Base-by-base conservation (phyloP, 1,284 basidiomycete species). In the Trichosporon faecale region DNA sequence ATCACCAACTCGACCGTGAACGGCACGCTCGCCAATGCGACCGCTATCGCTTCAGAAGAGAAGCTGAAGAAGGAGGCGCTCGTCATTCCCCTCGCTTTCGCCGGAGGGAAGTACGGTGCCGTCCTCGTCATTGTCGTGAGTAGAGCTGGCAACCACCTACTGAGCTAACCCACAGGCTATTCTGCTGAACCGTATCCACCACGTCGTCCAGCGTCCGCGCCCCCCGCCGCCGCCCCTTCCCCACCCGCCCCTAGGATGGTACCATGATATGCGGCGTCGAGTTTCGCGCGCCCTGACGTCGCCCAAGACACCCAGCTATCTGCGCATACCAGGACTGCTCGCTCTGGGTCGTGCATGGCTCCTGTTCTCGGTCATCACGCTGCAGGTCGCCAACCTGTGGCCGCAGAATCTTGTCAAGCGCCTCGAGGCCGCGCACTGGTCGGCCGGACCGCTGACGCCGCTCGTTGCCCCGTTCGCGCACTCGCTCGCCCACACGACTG, bases 1-100 rank as follows among this genome's bases (percentile, higher is more conserved):
- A 81, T 97, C 46, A 86, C 91, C 2, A 97, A 95, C 78, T 85
- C 97, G 52, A 31, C 27, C 57, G 7, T 11, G 5, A 61, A 61
- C 31, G 57, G 57, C 6, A 61, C 57, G 6, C 76, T 83, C 12
- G 82, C 86, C 69, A 98, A 98, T 78, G 87, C 92, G 0, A 64
- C 57, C 31, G 44, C 68, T 18, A 21, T 11, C 7, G 29, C 35
- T 9, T 25, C 49, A 12, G 35, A 60, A 16, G 57, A 61, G 16
- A 52, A 27, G 21, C 49, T 25, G 27, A 37, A 40, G 57, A 60
- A 63, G 27, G 40, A 37, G 31, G 44, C 31, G 25, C 63, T 64
- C 35, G 35, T 37, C 21, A 40, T 64, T 16, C 33, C 63, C 23
- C 23, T 44, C 16, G 23, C 40, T 0, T 46, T 66, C 49, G 57